Evolutionary conservation across 208 protist genomes (phyloP).

Genomic region (Acanthamoeba triangularis): DNA sequence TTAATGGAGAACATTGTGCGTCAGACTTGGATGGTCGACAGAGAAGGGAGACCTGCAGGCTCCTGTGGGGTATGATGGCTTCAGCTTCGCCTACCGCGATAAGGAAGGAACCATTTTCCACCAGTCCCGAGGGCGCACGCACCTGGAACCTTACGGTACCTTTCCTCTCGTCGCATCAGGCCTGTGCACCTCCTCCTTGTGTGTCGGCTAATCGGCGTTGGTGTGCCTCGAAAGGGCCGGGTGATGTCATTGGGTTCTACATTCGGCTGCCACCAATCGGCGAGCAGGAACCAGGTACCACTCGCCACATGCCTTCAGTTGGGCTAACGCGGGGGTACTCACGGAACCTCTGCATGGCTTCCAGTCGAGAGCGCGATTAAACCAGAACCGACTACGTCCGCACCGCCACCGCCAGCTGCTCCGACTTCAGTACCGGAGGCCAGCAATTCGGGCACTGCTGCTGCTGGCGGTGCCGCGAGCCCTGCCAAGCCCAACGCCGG

Average conservation of each 20-base stretch:
- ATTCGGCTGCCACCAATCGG: conserved; percentile 78
- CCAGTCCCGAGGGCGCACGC: not conserved
- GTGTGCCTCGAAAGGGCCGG: not conserved
- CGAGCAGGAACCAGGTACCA: not conserved
- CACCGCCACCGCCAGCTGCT: not conserved
- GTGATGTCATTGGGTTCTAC: conserved; percentile 81
- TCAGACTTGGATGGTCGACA: conserved; percentile 82
- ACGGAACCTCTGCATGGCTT: not conserved
- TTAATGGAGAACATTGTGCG: not conserved
- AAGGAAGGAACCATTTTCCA: conserved; percentile 82
- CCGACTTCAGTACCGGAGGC: not conserved
- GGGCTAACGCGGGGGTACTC: not conserved
- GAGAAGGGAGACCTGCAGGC: conserved; percentile 81
- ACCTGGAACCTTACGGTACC: conserved; percentile 75
- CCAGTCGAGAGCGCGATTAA: not conserved
- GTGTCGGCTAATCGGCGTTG: not conserved
- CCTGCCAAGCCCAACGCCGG: not conserved
- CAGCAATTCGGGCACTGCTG: not conserved
- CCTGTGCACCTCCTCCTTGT: not conserved
- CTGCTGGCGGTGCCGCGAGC: not conserved
- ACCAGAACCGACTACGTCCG: not conserved
- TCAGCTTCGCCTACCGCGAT: conserved; percentile 80
- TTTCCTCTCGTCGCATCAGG: not conserved
- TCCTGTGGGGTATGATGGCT: conserved; percentile 83
- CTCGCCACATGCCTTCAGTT: not conserved